phyloP scores from a whole-genome alignment of 495 filamentous ascomycete species.

The Viridothelium virens region DNA sequence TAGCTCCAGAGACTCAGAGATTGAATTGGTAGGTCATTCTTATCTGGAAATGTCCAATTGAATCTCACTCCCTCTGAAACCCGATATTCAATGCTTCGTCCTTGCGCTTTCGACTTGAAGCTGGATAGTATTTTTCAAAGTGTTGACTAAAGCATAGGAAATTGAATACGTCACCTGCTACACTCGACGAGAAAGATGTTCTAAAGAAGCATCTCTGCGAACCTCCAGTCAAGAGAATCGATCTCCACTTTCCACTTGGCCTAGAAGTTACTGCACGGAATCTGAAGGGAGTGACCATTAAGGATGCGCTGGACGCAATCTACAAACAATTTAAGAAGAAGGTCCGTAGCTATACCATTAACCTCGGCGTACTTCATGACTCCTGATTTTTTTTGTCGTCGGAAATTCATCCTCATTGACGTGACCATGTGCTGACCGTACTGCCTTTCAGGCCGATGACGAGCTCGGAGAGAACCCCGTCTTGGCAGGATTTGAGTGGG shows the following conservation, averaged over 20 bases:
- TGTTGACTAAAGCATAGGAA: constrained; percentile 52
- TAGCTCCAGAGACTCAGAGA: constrained; percentile 82
- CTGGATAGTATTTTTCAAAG: not conserved
- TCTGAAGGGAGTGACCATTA: constrained; percentile 86
- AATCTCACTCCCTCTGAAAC: not conserved
- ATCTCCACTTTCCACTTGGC: constrained; percentile 81
- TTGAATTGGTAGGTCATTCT: constrained; percentile 68
- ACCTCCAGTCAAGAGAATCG: constrained; percentile 85
- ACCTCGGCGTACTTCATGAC: not conserved
- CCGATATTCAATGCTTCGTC: no score
- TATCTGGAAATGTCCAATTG: not conserved
- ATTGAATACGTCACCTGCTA: constrained; percentile 73
- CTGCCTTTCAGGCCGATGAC: constrained; percentile 63
- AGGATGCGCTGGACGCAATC: constrained; percentile 88
- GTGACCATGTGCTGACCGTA: constrained; percentile 9
- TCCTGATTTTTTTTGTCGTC: constrained; percentile 12
- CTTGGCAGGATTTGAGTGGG: constrained; percentile 90
- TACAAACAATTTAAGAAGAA: constrained; percentile 92
- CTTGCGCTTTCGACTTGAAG: no score
- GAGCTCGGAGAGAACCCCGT: constrained; percentile 67
- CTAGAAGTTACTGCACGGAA: constrained; percentile 82
- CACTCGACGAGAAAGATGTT: constrained; percentile 69
- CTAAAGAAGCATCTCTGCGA: constrained; percentile 72
- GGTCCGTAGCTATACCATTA: constrained; percentile 41
- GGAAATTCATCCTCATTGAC: not conserved